Conservation (phyloP, 108 stramenopile species). For the Pseudonitzschia multistriata region DNA sequence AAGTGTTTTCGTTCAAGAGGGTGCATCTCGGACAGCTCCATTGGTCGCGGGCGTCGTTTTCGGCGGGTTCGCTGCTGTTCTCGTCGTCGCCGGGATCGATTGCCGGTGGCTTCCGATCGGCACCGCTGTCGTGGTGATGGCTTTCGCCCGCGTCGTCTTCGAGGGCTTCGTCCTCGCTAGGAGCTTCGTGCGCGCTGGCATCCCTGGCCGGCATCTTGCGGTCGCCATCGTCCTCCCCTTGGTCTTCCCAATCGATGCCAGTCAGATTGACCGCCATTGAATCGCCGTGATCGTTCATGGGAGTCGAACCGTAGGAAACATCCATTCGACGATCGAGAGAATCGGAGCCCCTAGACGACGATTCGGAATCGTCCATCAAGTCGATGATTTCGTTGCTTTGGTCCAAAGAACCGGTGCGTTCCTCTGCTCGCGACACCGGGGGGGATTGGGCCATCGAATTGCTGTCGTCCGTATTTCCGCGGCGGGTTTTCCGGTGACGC, state of each 20-base stretch:
- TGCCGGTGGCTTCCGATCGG: constrained; percentile 11
- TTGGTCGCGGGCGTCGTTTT: constrained; percentile 14
- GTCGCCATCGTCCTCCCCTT: neutral
- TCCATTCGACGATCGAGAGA: neutral
- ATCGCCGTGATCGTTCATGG: neutral
- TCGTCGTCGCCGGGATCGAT: neutral
- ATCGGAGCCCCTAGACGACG: neutral
- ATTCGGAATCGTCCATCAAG: neutral
- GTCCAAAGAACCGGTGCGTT: neutral
- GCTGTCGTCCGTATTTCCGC: neutral
- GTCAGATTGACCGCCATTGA: neutral
- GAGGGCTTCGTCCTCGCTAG: neutral
- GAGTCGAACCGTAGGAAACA: neutral
- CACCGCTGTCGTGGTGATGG: neutral
- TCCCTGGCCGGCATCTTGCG: neutral
- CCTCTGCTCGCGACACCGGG: neutral
- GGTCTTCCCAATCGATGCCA: neutral
- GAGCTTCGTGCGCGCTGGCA: neutral
- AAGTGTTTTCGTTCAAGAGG: constrained; percentile 36
- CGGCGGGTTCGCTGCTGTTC: neutral
- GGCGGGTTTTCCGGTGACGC: constrained; percentile 14
- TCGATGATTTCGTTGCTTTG: neutral
- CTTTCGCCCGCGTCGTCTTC: neutral
- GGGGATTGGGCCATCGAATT: neutral
- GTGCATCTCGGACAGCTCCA: constrained; percentile 64